Base-by-base conservation (phyloP, 768 basidiomycete genomes). In the Gloeopeniophorella convolvens region DNA sequence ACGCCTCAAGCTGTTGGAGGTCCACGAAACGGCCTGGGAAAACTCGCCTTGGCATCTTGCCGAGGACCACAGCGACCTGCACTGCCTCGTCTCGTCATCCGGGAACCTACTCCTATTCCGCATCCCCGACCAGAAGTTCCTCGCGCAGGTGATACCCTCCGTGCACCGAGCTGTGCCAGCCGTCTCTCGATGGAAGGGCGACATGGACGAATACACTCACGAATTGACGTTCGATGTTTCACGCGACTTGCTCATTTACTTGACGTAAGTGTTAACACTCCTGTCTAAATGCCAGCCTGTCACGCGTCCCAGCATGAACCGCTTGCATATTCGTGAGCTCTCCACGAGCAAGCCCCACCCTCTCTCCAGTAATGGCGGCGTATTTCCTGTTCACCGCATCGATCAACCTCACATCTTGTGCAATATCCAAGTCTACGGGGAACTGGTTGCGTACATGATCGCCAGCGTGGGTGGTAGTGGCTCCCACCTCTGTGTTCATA, bases 181-280 rank as follows among this genome's bases (percentile, higher is more conserved):
- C n/a, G 32, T 48, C 16, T 42, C 37, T 1, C 6, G 23, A 12
- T 40, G 32, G 39, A 48, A 24, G 47, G 37, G 34, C 16, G 39
- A 37, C 16, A 39, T n/a, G n/a, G n/a, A 48, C 33, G 21, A 18
- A 13, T 39, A 33, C 5, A 15, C 42, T 23, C 23, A 42, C 47
- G 47, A 48, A 33, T 48, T 48, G 11, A 24, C 30, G 12, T 16
- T 48, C 30, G 47, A 48, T 10, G 24, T 40, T 16, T 48, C 47
- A 10, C 39, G 42, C 15, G 39, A 42, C 20, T 16, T 48, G 40
- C 39, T 48, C 31, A 32, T 48, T 10, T 41, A 48, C 27, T 37
- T 40, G 12, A 28, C 40, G 47, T 48, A 41, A 4, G 47, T 48
- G 3, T 5, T 8, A 5, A 34, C 16, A 18, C 3, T 5, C 18